These are phyloP conservation scores for Pyrrhoderma noxium DNA, from an alignment of 1,284 basidiomycete genomes.

Conservation along the genomic window DNA sequence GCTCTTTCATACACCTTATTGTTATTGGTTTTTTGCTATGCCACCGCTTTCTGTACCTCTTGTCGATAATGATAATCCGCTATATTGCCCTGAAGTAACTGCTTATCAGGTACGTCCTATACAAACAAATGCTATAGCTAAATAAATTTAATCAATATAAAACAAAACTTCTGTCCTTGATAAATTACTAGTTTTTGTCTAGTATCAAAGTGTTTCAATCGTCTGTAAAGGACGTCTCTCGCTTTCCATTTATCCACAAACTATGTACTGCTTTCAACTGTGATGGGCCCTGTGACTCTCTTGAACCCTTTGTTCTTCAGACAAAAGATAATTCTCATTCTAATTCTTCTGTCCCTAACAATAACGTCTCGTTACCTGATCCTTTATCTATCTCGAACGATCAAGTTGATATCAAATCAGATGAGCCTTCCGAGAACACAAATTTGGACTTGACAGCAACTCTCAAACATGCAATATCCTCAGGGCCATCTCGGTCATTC, in stretches of 20 bases:
- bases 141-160: too few relatives aligned
- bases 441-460: too few relatives aligned
- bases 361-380: too few relatives aligned
- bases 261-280: constrained; percentile 8
- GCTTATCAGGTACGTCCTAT: constrained; percentile 6
- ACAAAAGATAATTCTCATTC: neutral
- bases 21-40: neutral
- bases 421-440: neutral
- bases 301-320: neutral
- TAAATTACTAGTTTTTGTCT: constrained; percentile 6
- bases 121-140: too few relatives aligned
- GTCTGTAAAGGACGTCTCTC: constrained; percentile 9
- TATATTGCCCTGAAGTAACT: constrained; percentile 15
- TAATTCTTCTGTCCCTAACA: neutral
- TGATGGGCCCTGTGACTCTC: constrained; percentile 5
- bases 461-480: too few relatives aligned
- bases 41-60: constrained; percentile 8
- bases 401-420: neutral
- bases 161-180: too few relatives aligned
- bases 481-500: too few relatives aligned
- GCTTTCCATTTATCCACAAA: constrained; percentile 14
- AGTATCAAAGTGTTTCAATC: constrained; percentile 13
- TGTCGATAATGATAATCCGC: constrained; percentile 14
- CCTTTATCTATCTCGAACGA: neutral
- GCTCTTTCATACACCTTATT: neutral